These are phyloP conservation scores for Geotrichum fermentans DNA, from an alignment of 1,139 yeast genomes.

Conservation along the genomic window DNA sequence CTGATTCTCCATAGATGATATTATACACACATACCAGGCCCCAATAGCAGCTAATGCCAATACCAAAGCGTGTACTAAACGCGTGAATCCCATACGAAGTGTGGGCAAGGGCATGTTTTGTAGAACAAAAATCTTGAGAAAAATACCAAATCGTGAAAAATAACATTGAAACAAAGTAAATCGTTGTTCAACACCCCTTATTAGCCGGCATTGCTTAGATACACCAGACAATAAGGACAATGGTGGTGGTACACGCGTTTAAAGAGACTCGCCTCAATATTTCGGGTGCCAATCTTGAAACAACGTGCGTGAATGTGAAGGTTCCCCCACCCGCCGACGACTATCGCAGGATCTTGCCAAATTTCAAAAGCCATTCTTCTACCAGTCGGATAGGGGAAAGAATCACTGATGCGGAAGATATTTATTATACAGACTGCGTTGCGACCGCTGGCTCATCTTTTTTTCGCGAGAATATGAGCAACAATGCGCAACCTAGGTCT, in stretches of 20 bases:
- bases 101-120: neutral
- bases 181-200: neutral
- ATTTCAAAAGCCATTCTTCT: neutral
- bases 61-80: too few relatives aligned
- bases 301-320: slow-evolving; percentile 7
- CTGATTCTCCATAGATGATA: too few relatives aligned
- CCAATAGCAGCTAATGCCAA: too few relatives aligned
- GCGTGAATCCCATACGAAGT: too few relatives aligned
- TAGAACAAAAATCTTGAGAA: neutral
- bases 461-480: slow-evolving; percentile 10
- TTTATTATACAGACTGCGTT: slow-evolving; percentile 26
- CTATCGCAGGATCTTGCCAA: slow-evolving; percentile 11
- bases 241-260: slow-evolving; percentile 11
- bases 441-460: slow-evolving; percentile 27
- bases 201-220: neutral
- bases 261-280: slow-evolving; percentile 13
- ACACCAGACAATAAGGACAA: neutral
- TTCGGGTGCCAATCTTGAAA: slow-evolving; percentile 8
- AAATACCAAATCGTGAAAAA: neutral
- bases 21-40: too few relatives aligned
- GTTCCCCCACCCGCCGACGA: slow-evolving; percentile 10
- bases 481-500: slow-evolving; percentile 18
- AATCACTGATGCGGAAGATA: slow-evolving; percentile 22
- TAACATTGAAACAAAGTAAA: too few relatives aligned
- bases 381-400: slow-evolving; percentile 5